Evolutionary conservation across 31 red algal species (phyloP), one percentile per base, ranked within the genome.

Genomic region (Endocladia muricata): DNA sequence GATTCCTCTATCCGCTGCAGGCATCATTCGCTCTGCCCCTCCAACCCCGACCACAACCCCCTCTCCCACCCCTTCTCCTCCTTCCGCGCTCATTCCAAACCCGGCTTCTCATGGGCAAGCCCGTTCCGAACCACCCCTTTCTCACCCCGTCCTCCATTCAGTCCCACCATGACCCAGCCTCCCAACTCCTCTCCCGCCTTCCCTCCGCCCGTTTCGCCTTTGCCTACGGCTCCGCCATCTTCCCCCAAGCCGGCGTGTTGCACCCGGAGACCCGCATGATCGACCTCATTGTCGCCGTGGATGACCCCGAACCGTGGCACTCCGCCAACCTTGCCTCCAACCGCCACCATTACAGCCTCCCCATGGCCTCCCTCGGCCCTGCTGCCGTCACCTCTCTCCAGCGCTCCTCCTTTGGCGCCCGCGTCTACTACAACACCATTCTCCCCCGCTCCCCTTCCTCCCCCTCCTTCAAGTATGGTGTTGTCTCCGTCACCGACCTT

Each of bases 381-480:
- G 38, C 64, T 31, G 30, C 59, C 43, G 22, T 86, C 1, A 5
- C 70, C 28, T 59, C 31, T 15, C 68, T 93, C n/a, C 94, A 97
- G 59, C 79, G 56, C 15, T 29, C 30, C 25, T 63, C 62, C 48
- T 47, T 69, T 31, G 94, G 89, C 66, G 94, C 85, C 1, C 55
- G 76, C 1, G 77, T 93, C 35, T 91, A 85, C 41, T 97, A 81
- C 70, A 88, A 92, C 54, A 86, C 94, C 37, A 55, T 91, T 34
- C 41, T 97, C 21, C 74, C 88, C 5, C 7, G 33, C 47, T 37
- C 74, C 3, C 40, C 25, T 25, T 3, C 21, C 19, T 37, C 41
- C 3, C 47, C 62, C 33, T n/a, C n/a, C n/a, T 85, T 97, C 77
- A 97, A 97, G 64, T 97, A 97, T 43, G 94, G 94, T 39, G 85